Base-by-base conservation (phyloP, 192 early-diverging fungal genomes). In the Podila horticola region DNA sequence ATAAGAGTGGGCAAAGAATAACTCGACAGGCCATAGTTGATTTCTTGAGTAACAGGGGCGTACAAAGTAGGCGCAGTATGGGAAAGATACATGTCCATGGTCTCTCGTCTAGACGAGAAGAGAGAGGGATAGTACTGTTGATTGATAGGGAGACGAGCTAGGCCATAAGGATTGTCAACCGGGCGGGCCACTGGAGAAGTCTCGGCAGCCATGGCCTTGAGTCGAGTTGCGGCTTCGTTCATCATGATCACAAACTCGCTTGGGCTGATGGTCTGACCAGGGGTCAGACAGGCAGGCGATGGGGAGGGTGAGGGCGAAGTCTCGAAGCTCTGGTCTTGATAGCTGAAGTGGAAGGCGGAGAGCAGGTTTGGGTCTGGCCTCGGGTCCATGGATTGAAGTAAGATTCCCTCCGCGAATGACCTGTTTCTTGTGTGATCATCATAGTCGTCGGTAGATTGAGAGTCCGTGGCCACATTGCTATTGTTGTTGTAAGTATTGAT, bases 241-340 rank as follows among this genome's bases (percentile, higher is more conserved):
- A 67, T 74, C 48, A 66, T 15, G 1, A 50, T 22, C 55, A 34
- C 28, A 33, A 60, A 67, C 24, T 74, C 64, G 22, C 58, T 52
- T 20, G 64, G 17, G 31, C 66, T 52, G 9, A 62, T 36, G 15
- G 55, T 55, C 58, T 74, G 72, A 10, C 28, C 36, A 2, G 5
- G 33, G 13, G 33, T n/a, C 3, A 33, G 24, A 19, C 28, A 17
- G 1, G 55, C 4, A 19, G 57, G 67, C 1, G 50, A 34, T 22
- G 22, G 55, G 2, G 57, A 15, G 3, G 22, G 34, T 9, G 66
- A 36, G 1, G 50, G n/a, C 19, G 51, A 48, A 5, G 33, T 4
- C 12, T 66, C 41, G 28, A 48, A 66, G 7, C 36, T 30, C 22
- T 11, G 52, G 20, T 55, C 52, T 55, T 55, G 52, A 22, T 55